A percentile compares a stretch with the other conserved stretches of the same genome.
phyloP scores from a whole-genome alignment of 2,329 filamentous ascomycete species.

The Trichoderma aggressivum region DNA sequence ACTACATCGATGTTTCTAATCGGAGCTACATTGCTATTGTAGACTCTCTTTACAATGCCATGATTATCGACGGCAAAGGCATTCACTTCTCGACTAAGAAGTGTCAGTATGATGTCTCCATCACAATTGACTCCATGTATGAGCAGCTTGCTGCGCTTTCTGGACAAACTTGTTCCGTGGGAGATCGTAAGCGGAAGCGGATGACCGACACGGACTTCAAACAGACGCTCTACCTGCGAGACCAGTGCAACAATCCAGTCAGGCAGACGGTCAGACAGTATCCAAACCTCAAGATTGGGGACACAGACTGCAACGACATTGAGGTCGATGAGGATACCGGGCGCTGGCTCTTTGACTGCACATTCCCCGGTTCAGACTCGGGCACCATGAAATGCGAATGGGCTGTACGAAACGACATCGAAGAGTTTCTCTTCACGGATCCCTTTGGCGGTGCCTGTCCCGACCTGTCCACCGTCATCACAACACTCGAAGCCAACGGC shows the following conservation, averaged over 20 bases:
- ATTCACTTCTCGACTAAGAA: conserved; percentile 35
- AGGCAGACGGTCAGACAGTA: conserved; percentile 27
- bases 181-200: conserved; percentile 23
- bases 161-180: conserved; percentile 30
- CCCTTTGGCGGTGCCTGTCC: conserved; percentile 37
- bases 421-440: conserved; percentile 35
- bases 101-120: conserved; percentile 34
- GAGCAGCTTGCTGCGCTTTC: conserved; percentile 33
- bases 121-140: conserved; percentile 34
- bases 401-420: conserved; percentile 31
- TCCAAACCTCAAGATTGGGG: conserved; percentile 32
- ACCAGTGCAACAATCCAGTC: conserved; percentile 36
- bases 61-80: conserved; percentile 33
- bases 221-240: conserved; percentile 32
- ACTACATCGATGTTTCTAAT: conserved; percentile 36
- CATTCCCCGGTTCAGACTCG: conserved; percentile 34
- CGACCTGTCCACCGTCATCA: conserved; percentile 34
- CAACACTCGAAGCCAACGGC: conserved; percentile 30
- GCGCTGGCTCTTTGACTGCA: conserved; percentile 36
- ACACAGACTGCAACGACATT: conserved; percentile 30
- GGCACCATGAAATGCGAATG: conserved; percentile 30
- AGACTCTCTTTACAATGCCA: conserved; percentile 31
- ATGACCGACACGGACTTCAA: conserved; percentile 30
- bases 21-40: conserved; percentile 32
- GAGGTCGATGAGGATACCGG: conserved; percentile 29